Percentiles rank a stretch among this genome's conserved stretches.
Conservation (phyloP, 768 basidiomycete genomes). For the Favolaschia claudopus region DNA sequence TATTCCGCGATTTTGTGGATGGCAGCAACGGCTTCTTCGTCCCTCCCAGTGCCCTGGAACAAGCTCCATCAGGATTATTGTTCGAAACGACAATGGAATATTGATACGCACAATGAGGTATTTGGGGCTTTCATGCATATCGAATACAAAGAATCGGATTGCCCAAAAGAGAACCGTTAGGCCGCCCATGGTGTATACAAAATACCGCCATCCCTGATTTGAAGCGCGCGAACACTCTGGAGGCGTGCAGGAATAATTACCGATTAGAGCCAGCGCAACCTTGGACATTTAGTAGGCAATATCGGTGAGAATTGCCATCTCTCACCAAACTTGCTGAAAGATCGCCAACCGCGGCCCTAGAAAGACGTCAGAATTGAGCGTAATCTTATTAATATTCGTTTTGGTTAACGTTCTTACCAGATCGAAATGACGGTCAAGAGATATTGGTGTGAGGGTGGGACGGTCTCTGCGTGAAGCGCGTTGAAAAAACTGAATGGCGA, state of each 20-base stretch:
- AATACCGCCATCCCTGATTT: conserved; percentile 74
- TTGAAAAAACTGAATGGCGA: conserved; percentile 10
- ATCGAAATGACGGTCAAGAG: conserved; percentile 63
- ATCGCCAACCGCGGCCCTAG: conserved; percentile 54
- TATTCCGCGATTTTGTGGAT: conserved; percentile 57
- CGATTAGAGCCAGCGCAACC: conserved; percentile 68
- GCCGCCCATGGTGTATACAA: conserved; percentile 60
- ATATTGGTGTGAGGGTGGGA: conserved; percentile 64
- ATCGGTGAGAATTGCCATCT: not conserved
- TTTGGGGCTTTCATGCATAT: conserved; percentile 63
- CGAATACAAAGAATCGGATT: conserved; percentile 60
- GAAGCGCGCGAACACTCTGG: conserved; percentile 46
- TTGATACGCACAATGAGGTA: no score
- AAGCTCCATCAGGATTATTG: no score
- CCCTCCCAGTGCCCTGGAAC: conserved; percentile 59
- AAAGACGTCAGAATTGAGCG: no score
- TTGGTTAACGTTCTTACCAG: no score
- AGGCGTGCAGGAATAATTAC: conserved; percentile 57
- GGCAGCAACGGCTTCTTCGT: conserved; percentile 57
- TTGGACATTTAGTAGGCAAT: conserved; percentile 22
- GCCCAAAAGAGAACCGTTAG: conserved; percentile 61
- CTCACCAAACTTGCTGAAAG: conserved; percentile 55
- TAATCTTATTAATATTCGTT: no score
- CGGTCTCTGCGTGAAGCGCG: conserved; percentile 54
- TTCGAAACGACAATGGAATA: no score